Evolutionary conservation across 495 filamentous ascomycete genomes (phyloP), one percentile per base, ranked within the genome.

Genomic region (Penicillium atrosanguineum): DNA sequence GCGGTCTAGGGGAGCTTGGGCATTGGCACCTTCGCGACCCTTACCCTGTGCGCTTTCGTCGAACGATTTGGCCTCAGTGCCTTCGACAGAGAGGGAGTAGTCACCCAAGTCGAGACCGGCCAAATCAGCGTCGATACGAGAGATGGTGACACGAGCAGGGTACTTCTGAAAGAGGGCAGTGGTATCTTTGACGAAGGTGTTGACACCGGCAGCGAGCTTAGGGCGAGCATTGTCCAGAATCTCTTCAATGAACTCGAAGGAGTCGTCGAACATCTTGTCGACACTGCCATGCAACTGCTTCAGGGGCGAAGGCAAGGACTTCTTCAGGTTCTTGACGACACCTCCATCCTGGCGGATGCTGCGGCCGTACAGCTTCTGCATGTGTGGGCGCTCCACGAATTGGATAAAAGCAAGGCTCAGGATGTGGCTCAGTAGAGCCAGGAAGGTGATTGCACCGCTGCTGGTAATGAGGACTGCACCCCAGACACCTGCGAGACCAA

Each of bases 401-500:
- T 96, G 88, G 52, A 97, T 90, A 76, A 97, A 97, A 41, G 77
- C 83, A 41, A 97, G 77, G 2, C 87, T 89, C 25, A 95, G 76
- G 49, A 93, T 79, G 60, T 97, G 95, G 59, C 89, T 91, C 44
- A 92, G 67, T 26, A 96, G 71, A 4, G 94, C 94, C 53, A 97
- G 74, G 67, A 87, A 81, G 60, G 95, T 91, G 55, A 97, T 85
- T 9, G 87, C 76, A 28, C 82, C 79, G 67, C 89, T 97, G 72
- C 87, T 87, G 9, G 93, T 95, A 59, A 97, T 95, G 50, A 97
- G 80, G 19, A 90, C 94, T 21, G 91, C 85, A 47, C 94, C 94
- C 93, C 93, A 98, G 18, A 97, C 79, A n/a, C 93, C 94, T 11
- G 95, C 94, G 1, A 94, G 84, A 44, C 94, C 94, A 52, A 98